Evolutionary conservation across 2,329 filamentous ascomycete species (phyloP).

Genomic region (Talaromyces sp.): DNA sequence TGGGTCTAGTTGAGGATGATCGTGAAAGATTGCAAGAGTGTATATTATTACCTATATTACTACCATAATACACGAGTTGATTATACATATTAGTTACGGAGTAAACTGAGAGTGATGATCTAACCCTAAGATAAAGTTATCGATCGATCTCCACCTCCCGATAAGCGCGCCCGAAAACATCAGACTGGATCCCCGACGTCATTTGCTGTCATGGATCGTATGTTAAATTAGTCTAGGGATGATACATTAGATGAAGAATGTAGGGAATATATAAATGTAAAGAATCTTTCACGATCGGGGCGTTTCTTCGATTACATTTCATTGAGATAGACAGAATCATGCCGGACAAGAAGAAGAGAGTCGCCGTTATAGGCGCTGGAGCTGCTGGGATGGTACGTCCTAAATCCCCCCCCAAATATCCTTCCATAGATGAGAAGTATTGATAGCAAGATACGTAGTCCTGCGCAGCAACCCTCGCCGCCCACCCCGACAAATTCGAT

Average conservation of each 20-base stretch:
- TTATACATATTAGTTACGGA: not conserved
- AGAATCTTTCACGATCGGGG: no score
- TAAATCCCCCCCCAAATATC: not conserved
- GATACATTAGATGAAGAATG: no score
- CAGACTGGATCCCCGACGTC: conserved; percentile 14
- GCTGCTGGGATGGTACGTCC: conserved; percentile 59
- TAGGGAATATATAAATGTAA: no score
- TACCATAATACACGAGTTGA: not conserved
- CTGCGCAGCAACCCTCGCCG: conserved; percentile 65
- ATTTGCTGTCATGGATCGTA: conserved; percentile 1
- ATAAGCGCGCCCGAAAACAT: conserved; percentile 13
- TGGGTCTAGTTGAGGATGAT: not conserved
- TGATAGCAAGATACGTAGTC: conserved; percentile 49
- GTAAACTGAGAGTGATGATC: not conserved
- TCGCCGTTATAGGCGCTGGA: conserved; percentile 62
- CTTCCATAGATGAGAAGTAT: no score
- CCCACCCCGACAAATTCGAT: conserved; percentile 64
- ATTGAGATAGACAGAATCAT: not conserved
- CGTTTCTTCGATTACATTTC: not conserved
- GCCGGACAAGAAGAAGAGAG: conserved; percentile 45
- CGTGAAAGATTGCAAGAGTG: not conserved
- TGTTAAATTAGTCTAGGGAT: not conserved
- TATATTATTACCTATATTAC: not conserved
- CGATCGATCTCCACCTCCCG: conserved; percentile 3
- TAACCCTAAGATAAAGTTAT: not conserved